These are phyloP conservation scores for Quercus aquifolioides DNA, from an alignment of 306 rosid species.

Conservation along the genomic window DNA sequence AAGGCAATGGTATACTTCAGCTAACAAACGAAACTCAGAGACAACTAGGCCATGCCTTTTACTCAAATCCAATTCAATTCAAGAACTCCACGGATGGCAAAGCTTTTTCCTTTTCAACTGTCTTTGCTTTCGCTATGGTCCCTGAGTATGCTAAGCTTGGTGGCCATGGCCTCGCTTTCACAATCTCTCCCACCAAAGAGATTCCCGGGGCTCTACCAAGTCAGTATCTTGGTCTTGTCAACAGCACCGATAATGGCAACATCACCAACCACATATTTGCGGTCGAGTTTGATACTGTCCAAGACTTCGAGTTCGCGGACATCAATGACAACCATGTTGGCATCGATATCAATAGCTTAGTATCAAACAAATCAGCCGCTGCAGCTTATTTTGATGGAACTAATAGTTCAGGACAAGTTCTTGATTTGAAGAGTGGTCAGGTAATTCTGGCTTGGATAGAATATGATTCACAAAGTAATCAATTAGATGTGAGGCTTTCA, in stretches of 20 bases:
- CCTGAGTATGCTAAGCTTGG: constrained; percentile 41
- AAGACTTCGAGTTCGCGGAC: constrained; percentile 19
- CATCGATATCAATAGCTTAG: constrained; percentile 26
- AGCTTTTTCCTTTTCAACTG: constrained; percentile 40
- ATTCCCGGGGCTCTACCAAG: constrained; percentile 21
- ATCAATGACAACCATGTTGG: constrained; percentile 39
- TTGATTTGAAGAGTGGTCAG: constrained; percentile 17
- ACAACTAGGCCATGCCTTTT: constrained; percentile 42
- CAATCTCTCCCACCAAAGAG: constrained; percentile 32
- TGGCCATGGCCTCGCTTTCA: constrained; percentile 55
- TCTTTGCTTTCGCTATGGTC: constrained; percentile 38
- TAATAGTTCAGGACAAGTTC: neutral
- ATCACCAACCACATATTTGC: constrained; percentile 29
- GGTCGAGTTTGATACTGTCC: constrained; percentile 32
- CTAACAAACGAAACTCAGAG: constrained; percentile 34
- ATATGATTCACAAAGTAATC: constrained; percentile 13
- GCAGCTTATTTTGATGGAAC: constrained; percentile 4
- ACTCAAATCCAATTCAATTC: constrained; percentile 31
- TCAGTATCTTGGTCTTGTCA: constrained; percentile 33
- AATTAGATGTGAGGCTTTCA: constrained; percentile 20
- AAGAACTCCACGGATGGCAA: constrained; percentile 21
- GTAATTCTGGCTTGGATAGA: constrained; percentile 33
- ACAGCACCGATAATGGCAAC: constrained; percentile 19
- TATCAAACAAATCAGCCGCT: constrained; percentile 18
- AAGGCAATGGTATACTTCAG: constrained; percentile 17